phyloP scores from a whole-genome alignment of 2,329 filamentous ascomycete genomes.

The Alternaria arbusti region DNA sequence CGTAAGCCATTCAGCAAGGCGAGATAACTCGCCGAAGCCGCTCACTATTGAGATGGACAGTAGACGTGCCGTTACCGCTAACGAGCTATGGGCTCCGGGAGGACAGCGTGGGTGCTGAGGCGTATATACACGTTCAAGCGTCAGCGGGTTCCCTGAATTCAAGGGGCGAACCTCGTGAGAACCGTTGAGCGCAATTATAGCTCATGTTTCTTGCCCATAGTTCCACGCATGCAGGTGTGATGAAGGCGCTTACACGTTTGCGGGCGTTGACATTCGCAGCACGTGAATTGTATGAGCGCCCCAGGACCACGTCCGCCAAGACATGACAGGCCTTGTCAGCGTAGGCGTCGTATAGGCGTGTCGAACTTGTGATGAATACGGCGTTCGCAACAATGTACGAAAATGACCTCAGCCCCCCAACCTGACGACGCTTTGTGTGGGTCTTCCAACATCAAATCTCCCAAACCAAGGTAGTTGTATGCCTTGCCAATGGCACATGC shows the following conservation, averaged over 20 bases:
- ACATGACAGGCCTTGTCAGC: slow-evolving; percentile 1
- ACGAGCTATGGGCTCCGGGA: background rate
- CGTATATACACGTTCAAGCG: background rate
- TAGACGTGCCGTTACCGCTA: background rate
- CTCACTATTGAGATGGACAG: background rate
- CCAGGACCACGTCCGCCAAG: background rate
- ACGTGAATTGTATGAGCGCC: slow-evolving; percentile 22
- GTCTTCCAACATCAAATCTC: slow-evolving; percentile 11
- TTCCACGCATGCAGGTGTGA: slow-evolving; percentile 4
- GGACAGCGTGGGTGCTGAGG: background rate
- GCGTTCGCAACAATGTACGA: slow-evolving; percentile 33
- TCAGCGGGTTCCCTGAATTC: background rate
- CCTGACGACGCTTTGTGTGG: slow-evolving; percentile 34
- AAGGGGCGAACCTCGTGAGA: background rate
- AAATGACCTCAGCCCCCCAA: slow-evolving; percentile 37
- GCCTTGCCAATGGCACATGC: slow-evolving; percentile 7
- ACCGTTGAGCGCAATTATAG: background rate
- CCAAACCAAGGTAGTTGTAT: slow-evolving; percentile 6
- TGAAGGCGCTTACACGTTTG: slow-evolving; percentile 12
- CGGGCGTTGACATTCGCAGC: slow-evolving; percentile 27
- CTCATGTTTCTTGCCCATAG: background rate
- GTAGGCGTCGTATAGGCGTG: slow-evolving; percentile 21
- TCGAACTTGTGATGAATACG: slow-evolving; percentile 15
- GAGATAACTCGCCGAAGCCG: slow-evolving; percentile 10
- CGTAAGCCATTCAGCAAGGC: slow-evolving; percentile 21